Conservation (phyloP, 192 early-diverging fungal genomes). For the Rhizophagus sp. region DNA sequence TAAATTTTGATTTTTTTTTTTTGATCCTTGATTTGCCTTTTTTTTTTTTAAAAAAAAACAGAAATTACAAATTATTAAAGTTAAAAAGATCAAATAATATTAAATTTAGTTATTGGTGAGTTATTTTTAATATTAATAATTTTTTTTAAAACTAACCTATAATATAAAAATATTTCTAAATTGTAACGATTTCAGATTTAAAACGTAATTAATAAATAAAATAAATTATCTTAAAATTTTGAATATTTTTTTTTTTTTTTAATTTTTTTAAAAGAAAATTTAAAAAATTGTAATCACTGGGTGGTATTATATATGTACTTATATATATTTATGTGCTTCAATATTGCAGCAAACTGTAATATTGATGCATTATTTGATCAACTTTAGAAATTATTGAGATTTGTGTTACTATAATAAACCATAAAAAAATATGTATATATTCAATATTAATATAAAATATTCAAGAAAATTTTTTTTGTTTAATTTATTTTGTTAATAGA, state of each 20-base stretch:
- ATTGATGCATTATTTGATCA: neutral
- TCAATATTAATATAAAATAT: neutral
- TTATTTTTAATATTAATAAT: neutral
- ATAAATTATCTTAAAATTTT: neutral
- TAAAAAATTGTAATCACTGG: neutral
- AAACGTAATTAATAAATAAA: neutral
- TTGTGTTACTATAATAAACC: neutral
- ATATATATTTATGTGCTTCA: neutral
- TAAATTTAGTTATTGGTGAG: neutral
- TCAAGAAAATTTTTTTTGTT: neutral
- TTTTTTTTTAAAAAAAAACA: neutral
- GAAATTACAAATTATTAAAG: neutral
- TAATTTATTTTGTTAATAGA: neutral
- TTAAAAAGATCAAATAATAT: neutral
- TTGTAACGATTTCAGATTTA: neutral
- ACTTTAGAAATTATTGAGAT: neutral
- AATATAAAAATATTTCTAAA: neutral
- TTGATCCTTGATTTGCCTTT: neutral
- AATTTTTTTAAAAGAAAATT: no score
- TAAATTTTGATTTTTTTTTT: neutral
- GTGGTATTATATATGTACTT: neutral
- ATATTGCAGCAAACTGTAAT: neutral
- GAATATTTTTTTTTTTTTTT: neutral
- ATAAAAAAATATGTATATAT: neutral
- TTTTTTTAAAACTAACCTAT: neutral